Evolutionary conservation across 768 basidiomycete species (phyloP), one percentile per base, ranked within the genome.

Genomic region (Naganishia onofrii): DNA sequence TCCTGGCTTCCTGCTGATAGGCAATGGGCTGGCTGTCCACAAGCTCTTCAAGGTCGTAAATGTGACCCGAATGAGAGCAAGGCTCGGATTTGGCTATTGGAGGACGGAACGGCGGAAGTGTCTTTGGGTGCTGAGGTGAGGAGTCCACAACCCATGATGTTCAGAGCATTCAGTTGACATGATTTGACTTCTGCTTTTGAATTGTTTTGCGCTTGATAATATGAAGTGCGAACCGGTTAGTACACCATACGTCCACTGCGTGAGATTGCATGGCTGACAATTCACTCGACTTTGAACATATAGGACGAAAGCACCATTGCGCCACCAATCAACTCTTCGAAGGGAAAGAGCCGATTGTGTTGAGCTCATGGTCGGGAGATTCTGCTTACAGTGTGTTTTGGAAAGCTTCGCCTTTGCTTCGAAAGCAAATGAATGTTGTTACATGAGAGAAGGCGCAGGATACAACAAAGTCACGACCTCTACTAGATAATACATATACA

Each of bases 251-350:
- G 23, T n/a, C n/a, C n/a, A 6, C n/a, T 7, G 23, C 36, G 21
- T 34, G 15, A 31, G 13, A 8, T 23, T 2, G 13, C 66, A 26
- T 55, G 53, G n/a, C 36, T 21, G 1, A 8, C 21, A 6, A 23
- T 48, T 17, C 12, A 51, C 52, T 5, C 1, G 13, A 29, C 31
- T 29, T 12, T 52, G 46, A 13, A 15, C 10, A 29, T 19, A 65
- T n/a, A 67, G 70, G 70, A 71, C n/a, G 66, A 71, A 63, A 32
- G 36, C n/a, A 71, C 70, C n/a, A 68, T 71, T 38, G 70, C 53
- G 29, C 70, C 70, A 19, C 54, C 66, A 10, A 52, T 71, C 26
- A 67, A 52, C 51, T 70, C 69, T 17, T 51, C 46, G 21, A 70
- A 70, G 60, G 69, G 69, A 17, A 70, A 70, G 34, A 21, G 42